A percentile compares a stretch with the other conserved stretches of the same genome.
phyloP scores from a whole-genome alignment of 257 asterid genomes.

The Lycium ferocissimum region DNA sequence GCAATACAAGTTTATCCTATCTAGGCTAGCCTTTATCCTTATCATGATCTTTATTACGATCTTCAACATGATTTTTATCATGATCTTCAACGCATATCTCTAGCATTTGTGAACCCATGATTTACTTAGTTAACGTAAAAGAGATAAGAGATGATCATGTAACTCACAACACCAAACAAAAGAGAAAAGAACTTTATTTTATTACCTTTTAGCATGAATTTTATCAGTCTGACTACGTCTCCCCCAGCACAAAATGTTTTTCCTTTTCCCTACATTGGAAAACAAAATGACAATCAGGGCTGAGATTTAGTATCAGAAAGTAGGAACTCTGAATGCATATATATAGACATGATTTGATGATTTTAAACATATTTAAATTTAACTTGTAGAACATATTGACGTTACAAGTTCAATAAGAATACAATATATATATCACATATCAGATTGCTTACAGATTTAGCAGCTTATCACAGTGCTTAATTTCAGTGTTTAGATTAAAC shows the following conservation, averaged over 20 bases:
- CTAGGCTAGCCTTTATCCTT: too few relatives aligned
- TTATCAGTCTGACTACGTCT: slow-evolving; percentile 27
- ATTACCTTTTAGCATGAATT: not conserved
- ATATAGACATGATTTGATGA: not conserved
- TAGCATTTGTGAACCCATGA: not conserved
- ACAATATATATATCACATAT: not conserved
- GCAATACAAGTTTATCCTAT: too few relatives aligned
- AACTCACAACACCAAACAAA: not conserved
- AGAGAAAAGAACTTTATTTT: not conserved
- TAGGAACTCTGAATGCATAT: not conserved
- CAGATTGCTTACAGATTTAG: not conserved
- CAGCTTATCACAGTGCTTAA: too few relatives aligned
- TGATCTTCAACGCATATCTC: too few relatives aligned
- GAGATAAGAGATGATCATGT: not conserved
- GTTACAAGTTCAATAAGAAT: not conserved
- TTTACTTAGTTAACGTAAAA: not conserved
- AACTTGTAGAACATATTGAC: not conserved
- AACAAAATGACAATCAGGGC: not conserved
- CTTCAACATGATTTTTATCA: too few relatives aligned
- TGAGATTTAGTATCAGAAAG: not conserved
- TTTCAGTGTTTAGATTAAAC: too few relatives aligned
- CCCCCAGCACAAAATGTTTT: slow-evolving; percentile 39
- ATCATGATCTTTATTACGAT: too few relatives aligned
- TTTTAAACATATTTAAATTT: not conserved
- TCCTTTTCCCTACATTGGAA: slow-evolving; percentile 28